Evolutionary conservation across 495 filamentous ascomycete genomes (phyloP).

Genomic region (Aspergillus olivimuriae): DNA sequence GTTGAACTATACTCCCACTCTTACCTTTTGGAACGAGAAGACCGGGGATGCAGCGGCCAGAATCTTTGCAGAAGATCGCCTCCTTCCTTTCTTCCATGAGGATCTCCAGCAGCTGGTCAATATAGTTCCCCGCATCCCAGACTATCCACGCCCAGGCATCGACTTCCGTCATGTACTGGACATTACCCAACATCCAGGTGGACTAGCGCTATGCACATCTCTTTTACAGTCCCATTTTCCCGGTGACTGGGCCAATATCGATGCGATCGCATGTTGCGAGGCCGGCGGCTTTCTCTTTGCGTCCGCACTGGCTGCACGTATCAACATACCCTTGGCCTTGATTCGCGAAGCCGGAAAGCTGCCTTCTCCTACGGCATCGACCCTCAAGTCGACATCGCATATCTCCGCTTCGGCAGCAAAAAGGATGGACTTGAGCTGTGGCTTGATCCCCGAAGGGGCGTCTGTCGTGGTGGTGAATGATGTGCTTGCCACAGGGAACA

Average conservation of each 20-base stretch:
- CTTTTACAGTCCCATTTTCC: constrained; percentile 44
- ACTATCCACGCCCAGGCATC: constrained; percentile 48
- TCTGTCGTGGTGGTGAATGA: constrained; percentile 58
- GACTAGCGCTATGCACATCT: constrained; percentile 48
- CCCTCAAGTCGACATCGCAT: constrained; percentile 45
- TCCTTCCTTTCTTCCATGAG: constrained; percentile 47
- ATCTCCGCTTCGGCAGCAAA: constrained; percentile 48
- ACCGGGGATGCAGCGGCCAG: constrained; percentile 30
- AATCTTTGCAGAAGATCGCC: constrained; percentile 36
- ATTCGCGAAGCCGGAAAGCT: constrained; percentile 56
- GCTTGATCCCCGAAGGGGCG: constrained; percentile 35
- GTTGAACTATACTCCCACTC: constrained; percentile 34
- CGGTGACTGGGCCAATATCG: constrained; percentile 43
- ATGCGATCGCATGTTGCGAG: constrained; percentile 48
- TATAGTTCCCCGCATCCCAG: constrained; percentile 44
- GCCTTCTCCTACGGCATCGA: constrained; percentile 50
- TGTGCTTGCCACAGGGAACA: constrained; percentile 55
- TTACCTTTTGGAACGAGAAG: constrained; percentile 48
- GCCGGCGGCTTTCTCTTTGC: constrained; percentile 54
- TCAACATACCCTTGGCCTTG: constrained; percentile 44
- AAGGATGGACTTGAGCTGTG: constrained; percentile 46
- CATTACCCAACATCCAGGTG: constrained; percentile 49
- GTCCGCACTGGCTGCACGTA: constrained; percentile 41
- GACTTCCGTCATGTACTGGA: constrained; percentile 54
- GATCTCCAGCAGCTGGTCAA: constrained; percentile 43